Evolutionary conservation across 805 yeast genomes (phyloP).

Genomic region (Nakazawaea molendinolei): DNA sequence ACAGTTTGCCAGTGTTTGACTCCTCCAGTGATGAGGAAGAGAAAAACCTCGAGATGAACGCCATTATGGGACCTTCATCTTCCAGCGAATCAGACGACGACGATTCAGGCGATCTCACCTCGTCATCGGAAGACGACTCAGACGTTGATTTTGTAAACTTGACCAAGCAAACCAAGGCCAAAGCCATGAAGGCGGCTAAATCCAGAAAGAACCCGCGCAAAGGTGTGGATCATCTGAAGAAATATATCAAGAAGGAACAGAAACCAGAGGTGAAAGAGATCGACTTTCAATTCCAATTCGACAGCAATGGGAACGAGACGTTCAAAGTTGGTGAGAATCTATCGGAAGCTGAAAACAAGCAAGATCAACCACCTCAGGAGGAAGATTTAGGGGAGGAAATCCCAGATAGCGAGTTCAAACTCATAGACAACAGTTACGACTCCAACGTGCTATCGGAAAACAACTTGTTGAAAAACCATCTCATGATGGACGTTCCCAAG

Average conservation of each 20-base stretch:
- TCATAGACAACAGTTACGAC: slow-evolving; percentile 37
- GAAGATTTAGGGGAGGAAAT: slow-evolving; percentile 63
- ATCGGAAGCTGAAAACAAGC: slow-evolving; percentile 7
- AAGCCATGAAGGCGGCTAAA: slow-evolving; percentile 41
- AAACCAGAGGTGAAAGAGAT: slow-evolving; percentile 35
- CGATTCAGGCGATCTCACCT: slow-evolving; percentile 25
- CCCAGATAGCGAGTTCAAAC: slow-evolving; percentile 30
- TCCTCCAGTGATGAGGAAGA: slow-evolving; percentile 24
- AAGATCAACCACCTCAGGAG: slow-evolving; percentile 29
- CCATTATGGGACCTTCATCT: slow-evolving; percentile 17
- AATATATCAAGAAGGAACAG: slow-evolving; percentile 13
- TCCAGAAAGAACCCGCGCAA: slow-evolving; percentile 20
- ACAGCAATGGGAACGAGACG: slow-evolving; percentile 32
- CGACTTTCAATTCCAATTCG: slow-evolving; percentile 34
- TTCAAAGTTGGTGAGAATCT: slow-evolving; percentile 17
- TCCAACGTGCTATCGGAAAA: slow-evolving; percentile 30
- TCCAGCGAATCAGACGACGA: slow-evolving; percentile 32
- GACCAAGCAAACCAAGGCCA: slow-evolving; percentile 61
- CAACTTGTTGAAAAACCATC: slow-evolving; percentile 20
- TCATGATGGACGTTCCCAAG: slow-evolving; percentile 41
- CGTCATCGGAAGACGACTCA: slow-evolving; percentile 54
- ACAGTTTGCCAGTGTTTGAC: slow-evolving; percentile 25
- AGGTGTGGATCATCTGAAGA: slow-evolving; percentile 11
- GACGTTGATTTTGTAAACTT: slow-evolving; percentile 67
- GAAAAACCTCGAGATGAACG: slow-evolving; percentile 19